Evolutionary conservation across 2,329 filamentous ascomycete genomes (phyloP), one percentile per base, ranked within the genome.

Genomic region (Arachnopeziza araneosa): DNA sequence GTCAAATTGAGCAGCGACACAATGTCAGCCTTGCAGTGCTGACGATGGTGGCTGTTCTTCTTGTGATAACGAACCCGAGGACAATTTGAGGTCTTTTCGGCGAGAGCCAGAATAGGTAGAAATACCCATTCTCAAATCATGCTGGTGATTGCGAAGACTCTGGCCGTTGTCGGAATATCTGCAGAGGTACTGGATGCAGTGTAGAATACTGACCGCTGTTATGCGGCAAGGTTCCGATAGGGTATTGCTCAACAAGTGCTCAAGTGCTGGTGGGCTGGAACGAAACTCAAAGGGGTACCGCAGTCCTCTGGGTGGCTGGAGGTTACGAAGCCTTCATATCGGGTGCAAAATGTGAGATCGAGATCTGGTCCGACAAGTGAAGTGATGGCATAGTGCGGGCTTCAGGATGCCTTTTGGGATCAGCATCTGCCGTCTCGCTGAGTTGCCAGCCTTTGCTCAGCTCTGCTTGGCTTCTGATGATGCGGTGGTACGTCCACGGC

Each of bases 361-460:
- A 44, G 36, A 44, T 44, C 17, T 44, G 12, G 36, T 44, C 36
- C 17, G 12, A 44, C 36, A 44, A 44, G 36, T 44, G 36, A 44
- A 8, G 17, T 44, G 17, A 44, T 44, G 12, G 36, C 12, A 19
- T 19, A 19, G 36, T 67, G 82, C 83, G 72, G 83, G 79, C 10
- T 65, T 62, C 56, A 87, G 83, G 60, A 89, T 88, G 57, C 85
- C 85, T 10, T 84, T 84, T 24, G 86, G 86, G 24, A 87, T 87
- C 70, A 87, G 87, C 67, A 86, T 87, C 12, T 44, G 36, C 36
- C 36, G 30, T 32, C 30, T 32, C 30, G 14, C 14, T 7, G 30
- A 32, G n/a, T n/a, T n/a, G n/a, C n/a, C n/a, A n/a, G n/a, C 30
- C 30, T 32, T 7, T 32, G 30, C 30, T 7, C 14, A 32, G 30